Conservation (phyloP, 805 yeast species). For the Metschnikowia shivogae region DNA sequence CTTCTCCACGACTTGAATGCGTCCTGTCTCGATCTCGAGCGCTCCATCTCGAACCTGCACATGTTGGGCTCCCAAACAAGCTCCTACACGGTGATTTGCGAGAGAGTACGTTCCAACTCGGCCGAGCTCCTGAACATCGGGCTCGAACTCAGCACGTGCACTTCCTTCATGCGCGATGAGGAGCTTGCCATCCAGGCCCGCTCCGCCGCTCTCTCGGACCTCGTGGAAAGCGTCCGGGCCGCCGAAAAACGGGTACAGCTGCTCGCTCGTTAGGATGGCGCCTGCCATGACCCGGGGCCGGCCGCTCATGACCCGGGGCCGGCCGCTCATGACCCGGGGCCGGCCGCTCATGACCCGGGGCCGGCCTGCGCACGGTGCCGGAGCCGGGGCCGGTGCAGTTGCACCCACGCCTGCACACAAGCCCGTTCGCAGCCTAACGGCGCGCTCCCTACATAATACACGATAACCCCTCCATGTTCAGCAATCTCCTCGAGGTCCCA, state of each 20-base stretch:
- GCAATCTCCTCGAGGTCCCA: conserved; percentile 9
- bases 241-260: conserved; percentile 9
- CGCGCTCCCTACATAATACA: neutral
- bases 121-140: conserved; percentile 11
- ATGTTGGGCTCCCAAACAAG: conserved; percentile 5
- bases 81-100: neutral
- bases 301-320: no score
- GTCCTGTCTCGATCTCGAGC: conserved; percentile 1
- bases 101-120: conserved; percentile 1
- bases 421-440: neutral
- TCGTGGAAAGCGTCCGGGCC: conserved; percentile 21
- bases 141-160: conserved; percentile 14
- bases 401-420: neutral
- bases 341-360: no score
- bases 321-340: no score
- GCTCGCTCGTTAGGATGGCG: neutral
- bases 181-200: conserved; percentile 17
- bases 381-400: no score
- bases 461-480: conserved; percentile 3
- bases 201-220: conserved; percentile 18
- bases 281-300: no score
- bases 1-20: conserved; percentile 18
- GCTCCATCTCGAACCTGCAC: conserved; percentile 3
- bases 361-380: no score
- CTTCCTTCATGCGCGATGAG: conserved; percentile 16